Evolutionary conservation across 2,329 filamentous ascomycete genomes (phyloP), one percentile per base, ranked within the genome.

Genomic region (Huntiella moniliformis): DNA sequence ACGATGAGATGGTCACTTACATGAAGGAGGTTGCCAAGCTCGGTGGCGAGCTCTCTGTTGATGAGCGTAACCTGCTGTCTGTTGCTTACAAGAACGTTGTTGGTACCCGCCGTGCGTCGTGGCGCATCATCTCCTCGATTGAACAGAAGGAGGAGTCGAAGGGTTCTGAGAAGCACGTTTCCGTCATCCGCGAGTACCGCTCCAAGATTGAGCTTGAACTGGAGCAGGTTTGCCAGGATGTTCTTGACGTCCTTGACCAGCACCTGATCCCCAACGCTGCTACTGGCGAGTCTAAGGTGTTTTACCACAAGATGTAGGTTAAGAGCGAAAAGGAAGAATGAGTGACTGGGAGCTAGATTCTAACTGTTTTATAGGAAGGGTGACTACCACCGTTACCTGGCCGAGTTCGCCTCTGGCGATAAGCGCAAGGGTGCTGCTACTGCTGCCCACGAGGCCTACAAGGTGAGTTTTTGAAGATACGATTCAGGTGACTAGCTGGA

Each of bases 61-160:
- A 96, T 66, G 91, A 98, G 79, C 85, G 88, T 67, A 96, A 96
- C 72, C 82, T 98, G 54, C 80, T 98, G 55, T 94, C 85, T 55
- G 91, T 96, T 60, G 88, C 88, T 64, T 98, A 98, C 81, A 98
- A 98, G 83, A 98, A 98, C 70, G 91, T 98, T 52, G 85, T 98
- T 60, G 88, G 91, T 60, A 92, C 91, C 62, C 82, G 88, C 67
- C 88, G 91, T 78, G 88, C 88, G 62, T 95, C 86, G 59, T 98
- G 88, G 88, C 80, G 88, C 70, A 96, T 98, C 69, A 92, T 98
- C 70, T 92, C 87, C 63, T 96, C 91, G 63, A 96, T 98, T 67
- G 88, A 96, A 74, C 88, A 96, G 70, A 96, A 96, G 80, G 88
- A 96, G 74, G 88, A 96, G 71, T 91, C 86, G 63, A 96, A 95